Evolutionary conservation across 345 rosid species (phyloP), one percentile per base, ranked within the genome.

Genomic region (Sisymbrium altissimum): DNA sequence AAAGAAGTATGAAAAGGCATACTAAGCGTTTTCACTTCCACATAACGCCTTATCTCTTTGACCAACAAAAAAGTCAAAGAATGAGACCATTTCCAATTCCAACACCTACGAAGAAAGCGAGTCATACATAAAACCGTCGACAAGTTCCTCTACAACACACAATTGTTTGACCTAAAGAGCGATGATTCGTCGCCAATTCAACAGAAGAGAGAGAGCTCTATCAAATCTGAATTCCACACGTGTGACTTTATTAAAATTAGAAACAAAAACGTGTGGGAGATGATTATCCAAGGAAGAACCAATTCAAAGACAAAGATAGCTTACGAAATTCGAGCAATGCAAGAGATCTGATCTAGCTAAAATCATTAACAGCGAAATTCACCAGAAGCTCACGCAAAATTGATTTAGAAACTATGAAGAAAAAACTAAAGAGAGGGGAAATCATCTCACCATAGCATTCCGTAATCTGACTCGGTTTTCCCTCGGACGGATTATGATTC

Each of bases 391-490:
- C 0, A 64, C 23, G 10, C 10, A 56, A 49, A 83, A 55, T 3
- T n/a, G 39, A 9, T 58, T 15, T 38, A 8, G 39, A 9, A 59
- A 30, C 15, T 3, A 12, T 3, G 8, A 30, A 30, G 3, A 30
- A 8, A 50, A 59, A 53, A 0, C 29, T 27, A 27, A n/a, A 66
- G 27, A 43, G 57, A 45, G 60, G 68, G 44, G 35, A 60, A 57
- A 76, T 59, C 52, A 49, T 65, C 86, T 44, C 76, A 96, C 99
- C 99, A 96, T 96, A 80, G 87, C 97, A 96, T 96, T 77, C 83
- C 91, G 86, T 66, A 79, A 79, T 64, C 82, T 75, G 58, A 71
- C 82, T 14, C 87, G 62, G 74, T 63, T 85, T 65, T 76, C 82
- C 19, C 25, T 43, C 60, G 64, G 73, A 69, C 74, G 65, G 39